phyloP scores from a whole-genome alignment of 208 protist genomes.

The Trypanosoma cruzi region DNA sequence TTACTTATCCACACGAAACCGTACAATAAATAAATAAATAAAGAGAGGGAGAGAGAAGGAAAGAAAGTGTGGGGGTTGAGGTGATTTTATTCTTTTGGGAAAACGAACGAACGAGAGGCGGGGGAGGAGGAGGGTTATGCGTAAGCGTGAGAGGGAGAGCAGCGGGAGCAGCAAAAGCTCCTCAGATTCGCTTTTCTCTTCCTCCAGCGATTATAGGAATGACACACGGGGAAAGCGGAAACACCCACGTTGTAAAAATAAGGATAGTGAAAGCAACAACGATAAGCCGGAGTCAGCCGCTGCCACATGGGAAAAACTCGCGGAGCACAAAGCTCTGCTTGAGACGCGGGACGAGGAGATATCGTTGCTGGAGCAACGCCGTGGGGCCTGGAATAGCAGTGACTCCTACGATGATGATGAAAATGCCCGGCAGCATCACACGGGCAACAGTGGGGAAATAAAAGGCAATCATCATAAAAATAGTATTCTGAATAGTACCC shows the following conservation, averaged over 20 bases:
- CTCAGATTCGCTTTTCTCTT: conserved; percentile 31
- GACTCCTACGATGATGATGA: not conserved
- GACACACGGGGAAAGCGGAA: conserved; percentile 5
- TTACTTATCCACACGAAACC: not conserved
- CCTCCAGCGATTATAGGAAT: conserved; percentile 18
- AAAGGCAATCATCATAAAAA: not conserved
- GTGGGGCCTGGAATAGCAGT: not conserved
- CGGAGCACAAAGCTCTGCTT: not conserved
- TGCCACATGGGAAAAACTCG: not conserved
- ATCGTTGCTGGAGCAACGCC: not conserved
- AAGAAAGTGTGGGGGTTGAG: not conserved
- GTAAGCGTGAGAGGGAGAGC: conserved; percentile 24
- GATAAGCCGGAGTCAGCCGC: not conserved
- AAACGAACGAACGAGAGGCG: too few relatives aligned
- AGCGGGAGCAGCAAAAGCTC: conserved; percentile 28
- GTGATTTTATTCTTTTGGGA: too few relatives aligned
- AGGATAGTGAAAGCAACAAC: not conserved
- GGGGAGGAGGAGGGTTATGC: conserved; percentile 5
- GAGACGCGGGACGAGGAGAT: not conserved
- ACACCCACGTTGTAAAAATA: conserved; percentile 9
- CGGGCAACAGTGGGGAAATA: not conserved
- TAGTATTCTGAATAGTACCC: not conserved
- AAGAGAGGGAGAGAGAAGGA: too few relatives aligned
- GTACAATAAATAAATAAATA: not conserved
- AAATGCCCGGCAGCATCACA: not conserved